Conservation (phyloP, 441 rosid species). For the Adansonia madagascariensis region DNA sequence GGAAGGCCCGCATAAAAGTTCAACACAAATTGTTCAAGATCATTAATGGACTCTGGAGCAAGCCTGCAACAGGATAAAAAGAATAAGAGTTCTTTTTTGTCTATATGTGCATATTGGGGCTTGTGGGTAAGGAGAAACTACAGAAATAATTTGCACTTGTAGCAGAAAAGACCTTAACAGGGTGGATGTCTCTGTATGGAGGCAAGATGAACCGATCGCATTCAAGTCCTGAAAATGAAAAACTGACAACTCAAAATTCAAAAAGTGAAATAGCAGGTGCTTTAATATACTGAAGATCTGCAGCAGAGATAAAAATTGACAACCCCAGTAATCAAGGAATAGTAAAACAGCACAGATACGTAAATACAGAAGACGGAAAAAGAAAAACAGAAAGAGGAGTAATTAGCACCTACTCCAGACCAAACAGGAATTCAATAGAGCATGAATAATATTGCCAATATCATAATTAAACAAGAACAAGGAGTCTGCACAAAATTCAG, state of each 20-base stretch:
- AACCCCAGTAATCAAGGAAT: background rate
- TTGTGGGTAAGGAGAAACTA: background rate
- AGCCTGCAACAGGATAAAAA: slow-evolving; percentile 54
- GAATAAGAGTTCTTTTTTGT: slow-evolving; percentile 7
- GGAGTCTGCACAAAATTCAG: background rate
- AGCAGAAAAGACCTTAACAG: slow-evolving; percentile 54
- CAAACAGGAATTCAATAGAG: slow-evolving; percentile 13
- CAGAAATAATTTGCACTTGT: slow-evolving; percentile 12
- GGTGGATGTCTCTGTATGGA: slow-evolving; percentile 44
- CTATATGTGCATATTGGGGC: background rate
- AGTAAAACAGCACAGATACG: background rate
- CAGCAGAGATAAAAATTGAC: slow-evolving; percentile 5
- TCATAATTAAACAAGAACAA: slow-evolving; percentile 18
- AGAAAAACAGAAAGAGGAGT: background rate
- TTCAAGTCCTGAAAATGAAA: slow-evolving; percentile 38
- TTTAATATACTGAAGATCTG: background rate
- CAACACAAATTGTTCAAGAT: slow-evolving; percentile 65
- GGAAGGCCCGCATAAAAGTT: slow-evolving; percentile 70
- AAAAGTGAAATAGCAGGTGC: background rate
- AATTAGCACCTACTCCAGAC: background rate
- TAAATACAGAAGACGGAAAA: background rate
- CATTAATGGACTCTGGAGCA: slow-evolving; percentile 69
- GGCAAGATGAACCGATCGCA: slow-evolving; percentile 43
- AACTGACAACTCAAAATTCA: slow-evolving; percentile 15
- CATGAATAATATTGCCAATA: background rate